Evolutionary conservation across 495 filamentous ascomycete genomes (phyloP).

Genomic region (Aspergillus biplanus): DNA sequence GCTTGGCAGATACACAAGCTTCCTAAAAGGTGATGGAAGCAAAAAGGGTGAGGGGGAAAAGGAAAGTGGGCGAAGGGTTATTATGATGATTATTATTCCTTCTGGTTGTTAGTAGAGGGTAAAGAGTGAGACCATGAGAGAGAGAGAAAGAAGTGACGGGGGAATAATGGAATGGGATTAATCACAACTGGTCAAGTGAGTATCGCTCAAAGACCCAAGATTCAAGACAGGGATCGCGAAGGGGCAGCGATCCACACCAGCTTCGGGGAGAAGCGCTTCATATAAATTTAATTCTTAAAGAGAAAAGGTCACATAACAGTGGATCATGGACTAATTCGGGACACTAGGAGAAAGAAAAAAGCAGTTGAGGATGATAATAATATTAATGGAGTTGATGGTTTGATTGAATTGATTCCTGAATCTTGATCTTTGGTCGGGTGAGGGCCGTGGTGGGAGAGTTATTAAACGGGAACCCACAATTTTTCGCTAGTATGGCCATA

Average conservation of each 20-base stretch:
- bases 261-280: background rate
- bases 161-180: conserved; percentile 8
- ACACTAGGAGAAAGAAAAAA: background rate
- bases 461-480: conserved; percentile 10
- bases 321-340: conserved; percentile 5
- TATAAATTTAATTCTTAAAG: conserved; percentile 11
- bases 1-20: conserved; percentile 20
- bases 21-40: conserved; percentile 6
- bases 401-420: background rate
- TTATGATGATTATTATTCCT: conserved; percentile 4
- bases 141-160: conserved; percentile 10
- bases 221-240: conserved; percentile 22
- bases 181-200: background rate
- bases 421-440: background rate
- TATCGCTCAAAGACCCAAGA: background rate
- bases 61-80: conserved; percentile 4
- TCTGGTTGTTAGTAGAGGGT: background rate
- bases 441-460: background rate
- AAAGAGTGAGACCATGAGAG: background rate
- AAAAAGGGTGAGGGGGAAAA: conserved; percentile 11
- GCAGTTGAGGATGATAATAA: background rate
- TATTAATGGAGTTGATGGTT: background rate
- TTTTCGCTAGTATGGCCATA: conserved; percentile 1
- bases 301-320: background rate
- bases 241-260: conserved; percentile 6